Evolutionary conservation across 331 rosid genomes (phyloP).

Genomic region (Dryas integrifolia): DNA sequence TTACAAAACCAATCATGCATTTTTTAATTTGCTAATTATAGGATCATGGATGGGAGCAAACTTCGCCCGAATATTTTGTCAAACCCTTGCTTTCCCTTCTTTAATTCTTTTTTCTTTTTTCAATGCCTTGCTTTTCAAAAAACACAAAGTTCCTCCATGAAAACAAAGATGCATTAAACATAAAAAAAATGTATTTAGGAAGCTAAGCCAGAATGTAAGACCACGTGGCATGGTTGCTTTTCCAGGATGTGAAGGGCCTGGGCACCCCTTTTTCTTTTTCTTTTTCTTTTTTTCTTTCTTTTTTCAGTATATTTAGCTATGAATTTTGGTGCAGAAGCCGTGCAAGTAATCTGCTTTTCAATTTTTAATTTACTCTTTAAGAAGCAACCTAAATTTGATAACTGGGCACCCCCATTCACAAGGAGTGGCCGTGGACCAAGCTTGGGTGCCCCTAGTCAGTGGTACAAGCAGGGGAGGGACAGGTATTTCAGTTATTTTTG

Average conservation of each 20-base stretch:
- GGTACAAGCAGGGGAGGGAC: neutral
- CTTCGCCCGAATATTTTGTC: slow-evolving; percentile 49
- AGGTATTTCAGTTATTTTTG: neutral
- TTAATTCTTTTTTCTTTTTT: too few relatives aligned
- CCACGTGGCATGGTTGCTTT: slow-evolving; percentile 1
- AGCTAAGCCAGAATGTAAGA: neutral
- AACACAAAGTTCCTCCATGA: neutral
- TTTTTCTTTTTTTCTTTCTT: neutral
- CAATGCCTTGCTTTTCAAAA: neutral
- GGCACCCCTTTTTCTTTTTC: neutral
- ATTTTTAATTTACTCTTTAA: too few relatives aligned
- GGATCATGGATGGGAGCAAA: slow-evolving; percentile 82
- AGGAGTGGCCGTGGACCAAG: neutral
- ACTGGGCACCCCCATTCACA: neutral
- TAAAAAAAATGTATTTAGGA: neutral
- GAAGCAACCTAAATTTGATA: slow-evolving; percentile 11
- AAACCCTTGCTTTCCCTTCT: slow-evolving; percentile 11
- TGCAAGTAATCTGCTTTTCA: neutral
- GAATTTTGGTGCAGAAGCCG: neutral
- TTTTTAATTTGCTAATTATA: slow-evolving; percentile 43
- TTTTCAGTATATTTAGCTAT: neutral
- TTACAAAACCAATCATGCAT: too few relatives aligned
- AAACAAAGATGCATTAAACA: neutral
- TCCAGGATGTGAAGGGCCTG: neutral
- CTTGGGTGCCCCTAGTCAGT: slow-evolving; percentile 3